Conservation (phyloP, 2,329 filamentous ascomycete genomes). For the Fusarium palustre region DNA sequence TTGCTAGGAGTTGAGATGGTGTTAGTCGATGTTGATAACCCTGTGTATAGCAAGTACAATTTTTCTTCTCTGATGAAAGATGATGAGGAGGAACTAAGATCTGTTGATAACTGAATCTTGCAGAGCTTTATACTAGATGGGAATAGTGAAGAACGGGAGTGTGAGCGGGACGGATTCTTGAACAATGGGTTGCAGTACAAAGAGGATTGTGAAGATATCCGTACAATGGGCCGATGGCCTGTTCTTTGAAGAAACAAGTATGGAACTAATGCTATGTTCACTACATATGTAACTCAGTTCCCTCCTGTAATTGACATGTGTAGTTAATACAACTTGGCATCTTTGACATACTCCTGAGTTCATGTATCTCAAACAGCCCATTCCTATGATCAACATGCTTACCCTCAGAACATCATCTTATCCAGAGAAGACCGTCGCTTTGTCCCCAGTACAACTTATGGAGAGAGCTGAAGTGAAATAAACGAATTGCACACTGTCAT, state of each 20-base stretch:
- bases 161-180: background rate
- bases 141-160: background rate
- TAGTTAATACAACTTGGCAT: background rate
- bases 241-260: background rate
- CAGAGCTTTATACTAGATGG: slow-evolving; percentile 6
- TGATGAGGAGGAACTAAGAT: background rate
- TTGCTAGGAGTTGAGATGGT: background rate
- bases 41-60: background rate
- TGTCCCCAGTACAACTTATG: background rate
- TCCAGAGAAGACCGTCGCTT: background rate
- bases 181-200: slow-evolving; percentile 21
- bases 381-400: too few species aligned
- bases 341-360: background rate
- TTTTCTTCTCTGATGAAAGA: background rate
- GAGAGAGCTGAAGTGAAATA: background rate
- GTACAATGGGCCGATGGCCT: background rate
- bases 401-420: background rate
- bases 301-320: background rate
- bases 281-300: background rate
- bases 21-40: background rate
- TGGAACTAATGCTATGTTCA: background rate
- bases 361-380: background rate
- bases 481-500: too few species aligned
- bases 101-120: background rate
- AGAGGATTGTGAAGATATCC: background rate